Percentiles rank a stretch among this genome's conserved stretches.
phyloP scores from a whole-genome alignment of 2,329 filamentous ascomycete species.

The Orbilia oligospora region DNA sequence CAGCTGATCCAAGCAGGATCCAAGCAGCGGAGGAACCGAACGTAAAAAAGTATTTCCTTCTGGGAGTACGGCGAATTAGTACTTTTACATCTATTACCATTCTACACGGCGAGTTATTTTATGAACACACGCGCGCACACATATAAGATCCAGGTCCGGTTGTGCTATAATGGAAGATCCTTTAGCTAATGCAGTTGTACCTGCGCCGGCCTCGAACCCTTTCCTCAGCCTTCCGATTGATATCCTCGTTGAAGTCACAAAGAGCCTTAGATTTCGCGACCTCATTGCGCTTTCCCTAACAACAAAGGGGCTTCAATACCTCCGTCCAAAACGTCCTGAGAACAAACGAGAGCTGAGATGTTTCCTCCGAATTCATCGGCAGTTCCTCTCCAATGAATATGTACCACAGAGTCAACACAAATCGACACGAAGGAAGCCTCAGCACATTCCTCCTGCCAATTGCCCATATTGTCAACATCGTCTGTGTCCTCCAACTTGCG shows the following conservation, averaged over 20 bases:
- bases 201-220: background rate
- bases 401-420: constrained; percentile 3
- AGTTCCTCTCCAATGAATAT: constrained; percentile 6
- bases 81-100: too few species aligned
- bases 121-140: too few species aligned
- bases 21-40: background rate
- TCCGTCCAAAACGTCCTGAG: constrained; percentile 16
- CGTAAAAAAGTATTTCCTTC: background rate
- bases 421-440: background rate
- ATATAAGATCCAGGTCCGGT: too few species aligned
- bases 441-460: background rate
- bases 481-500: constrained; percentile 33
- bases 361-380: constrained; percentile 10
- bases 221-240: constrained; percentile 33
- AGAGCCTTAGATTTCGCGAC: constrained; percentile 29
- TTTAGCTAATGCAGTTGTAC: too few species aligned
- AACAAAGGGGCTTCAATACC: constrained; percentile 29
- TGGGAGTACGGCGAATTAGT: too few species aligned
- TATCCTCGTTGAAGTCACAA: constrained; percentile 18
- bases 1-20: background rate
- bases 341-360: constrained; percentile 6
- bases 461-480: constrained; percentile 32
- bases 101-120: too few species aligned
- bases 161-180: background rate
- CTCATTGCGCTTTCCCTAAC: constrained; percentile 40